Evolutionary conservation across 192 early-diverging fungal genomes (phyloP).

Genomic region (Entrophospora sp.): DNA sequence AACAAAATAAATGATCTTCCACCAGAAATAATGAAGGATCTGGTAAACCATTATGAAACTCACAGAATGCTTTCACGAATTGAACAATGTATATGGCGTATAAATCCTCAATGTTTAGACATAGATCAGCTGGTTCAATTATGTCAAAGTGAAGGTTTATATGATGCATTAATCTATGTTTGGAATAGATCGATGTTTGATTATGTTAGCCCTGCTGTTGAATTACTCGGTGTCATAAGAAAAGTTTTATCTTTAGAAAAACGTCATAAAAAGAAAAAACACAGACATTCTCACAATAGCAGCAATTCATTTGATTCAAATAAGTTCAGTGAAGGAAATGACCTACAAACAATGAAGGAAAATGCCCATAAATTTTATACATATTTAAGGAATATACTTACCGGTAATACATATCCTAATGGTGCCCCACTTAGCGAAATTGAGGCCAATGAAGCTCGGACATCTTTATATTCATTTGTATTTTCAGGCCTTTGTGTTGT

Average conservation of each 20-base stretch:
- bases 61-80: conserved; percentile 34
- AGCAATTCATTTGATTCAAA: background rate
- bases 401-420: conserved; percentile 43
- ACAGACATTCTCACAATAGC: background rate
- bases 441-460: conserved; percentile 41
- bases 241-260: conserved; percentile 27
- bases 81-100: conserved; percentile 49
- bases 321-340: background rate
- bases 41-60: conserved; percentile 41
- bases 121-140: conserved; percentile 50
- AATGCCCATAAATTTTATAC: conserved; percentile 44
- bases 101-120: conserved; percentile 43
- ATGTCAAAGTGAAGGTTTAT: conserved; percentile 44
- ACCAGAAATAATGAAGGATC: conserved; percentile 49
- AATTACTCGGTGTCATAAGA: conserved; percentile 45
- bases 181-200: conserved; percentile 53
- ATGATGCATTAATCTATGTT: conserved; percentile 50
- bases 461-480: conserved; percentile 48
- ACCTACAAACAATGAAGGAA: conserved; percentile 22
- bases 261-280: conserved; percentile 14
- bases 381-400: conserved; percentile 42
- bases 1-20: conserved; percentile 44
- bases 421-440: conserved; percentile 25
- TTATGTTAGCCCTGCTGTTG: conserved; percentile 51
- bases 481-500: conserved; percentile 54